These are phyloP conservation scores for Melanopsichium pennsylvanicum DNA, from an alignment of 1,284 basidiomycete species.

Conservation along the genomic window DNA sequence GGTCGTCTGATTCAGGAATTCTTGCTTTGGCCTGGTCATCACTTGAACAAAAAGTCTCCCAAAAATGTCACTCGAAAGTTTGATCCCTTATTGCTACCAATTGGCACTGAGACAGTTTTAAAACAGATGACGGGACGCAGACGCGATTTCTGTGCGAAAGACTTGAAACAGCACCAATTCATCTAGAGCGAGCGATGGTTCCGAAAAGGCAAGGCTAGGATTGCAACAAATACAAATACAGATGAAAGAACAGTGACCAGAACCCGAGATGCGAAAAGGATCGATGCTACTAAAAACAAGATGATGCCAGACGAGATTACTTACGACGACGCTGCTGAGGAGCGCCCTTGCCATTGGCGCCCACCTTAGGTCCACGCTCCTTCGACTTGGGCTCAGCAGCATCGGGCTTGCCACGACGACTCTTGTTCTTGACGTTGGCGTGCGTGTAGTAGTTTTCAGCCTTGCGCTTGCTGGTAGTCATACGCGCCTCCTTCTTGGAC, in stretches of 20 bases:
- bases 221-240: conserved; percentile 23
- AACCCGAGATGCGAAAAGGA: background rate
- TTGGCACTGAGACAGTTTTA: too few species aligned
- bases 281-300: background rate
- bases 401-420: conserved; percentile 66
- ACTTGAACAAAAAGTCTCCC: too few species aligned
- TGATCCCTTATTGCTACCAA: too few species aligned
- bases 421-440: conserved; percentile 67
- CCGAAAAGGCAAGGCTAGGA: background rate
- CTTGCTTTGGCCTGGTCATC: too few species aligned
- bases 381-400: conserved; percentile 40
- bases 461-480: conserved; percentile 73
- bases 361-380: conserved; percentile 54
- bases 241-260: background rate
- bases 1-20: too few species aligned
- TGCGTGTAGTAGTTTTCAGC: conserved; percentile 84
- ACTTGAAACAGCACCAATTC: too few species aligned
- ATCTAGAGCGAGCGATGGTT: too few species aligned
- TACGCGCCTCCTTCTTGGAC: conserved; percentile 53
- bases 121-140: too few species aligned
- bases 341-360: conserved; percentile 56
- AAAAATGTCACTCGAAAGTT: too few species aligned
- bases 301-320: conserved; percentile 1
- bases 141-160: too few species aligned
- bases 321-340: conserved; percentile 35